Evolutionary conservation across 495 filamentous ascomycete species (phyloP), one percentile per base, ranked within the genome.

Genomic region (Immersiella caudata): DNA sequence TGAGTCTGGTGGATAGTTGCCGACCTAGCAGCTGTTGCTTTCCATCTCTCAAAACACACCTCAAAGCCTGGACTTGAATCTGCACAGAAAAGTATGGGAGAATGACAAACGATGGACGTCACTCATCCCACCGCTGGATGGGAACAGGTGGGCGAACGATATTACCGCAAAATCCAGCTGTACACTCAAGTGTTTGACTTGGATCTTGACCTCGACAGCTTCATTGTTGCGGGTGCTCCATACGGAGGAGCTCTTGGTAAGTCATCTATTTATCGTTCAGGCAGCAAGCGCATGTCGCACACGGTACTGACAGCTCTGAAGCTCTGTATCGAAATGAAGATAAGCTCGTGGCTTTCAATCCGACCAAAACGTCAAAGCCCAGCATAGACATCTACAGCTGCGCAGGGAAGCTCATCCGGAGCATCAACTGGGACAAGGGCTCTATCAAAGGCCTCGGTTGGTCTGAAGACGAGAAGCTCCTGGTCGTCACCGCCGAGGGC

Each of bases 331-430:
- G 93, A 14, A 93, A 97, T 77, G 93, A 96, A 70, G 87, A 83
- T 52, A 94, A 94, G 74, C 81, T 96, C n/a, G 85, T 91, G 59
- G 83, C 90, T 20, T 91, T 90, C 70, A 86, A 91, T 60, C 90
- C 91, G 61, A 79, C 87, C 2, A 88, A 91, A 74, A 82, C 87
- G 6, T 80, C 88, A 21, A 96, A 94, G 77, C 88, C 92, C 18
- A 91, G 88, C 70, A 95, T 99, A 76, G 93, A 97, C 76, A 87
- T 99, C 67, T 97, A 98, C 80, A 97, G 93, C 75, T 93, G 86
- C 74, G 89, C 95, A 4, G 95, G 96, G 29, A 94, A 91, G 78
- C 85, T 91, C 46, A 91, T 98, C 62, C 80, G 80, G 59, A 80
- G 77, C 59, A 79, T 82, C 22, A 76, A 92, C 83, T 98, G 94